phyloP scores from a whole-genome alignment of 2,329 filamentous ascomycete species.

The Fonsecaea erecta region DNA sequence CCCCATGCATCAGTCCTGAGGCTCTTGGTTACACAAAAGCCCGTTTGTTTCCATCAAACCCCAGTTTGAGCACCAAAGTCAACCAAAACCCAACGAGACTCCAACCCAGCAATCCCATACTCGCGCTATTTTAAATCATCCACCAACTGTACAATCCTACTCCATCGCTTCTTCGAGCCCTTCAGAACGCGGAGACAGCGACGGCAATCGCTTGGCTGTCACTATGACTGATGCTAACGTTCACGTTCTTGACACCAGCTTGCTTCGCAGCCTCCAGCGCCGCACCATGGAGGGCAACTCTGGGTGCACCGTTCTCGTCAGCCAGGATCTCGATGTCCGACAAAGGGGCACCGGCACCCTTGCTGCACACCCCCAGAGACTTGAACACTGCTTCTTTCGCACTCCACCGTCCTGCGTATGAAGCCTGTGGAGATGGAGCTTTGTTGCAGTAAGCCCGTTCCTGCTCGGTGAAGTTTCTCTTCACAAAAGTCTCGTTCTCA shows the following conservation, averaged over 20 bases:
- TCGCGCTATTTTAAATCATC: constrained; percentile 2
- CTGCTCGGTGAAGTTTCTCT: constrained; percentile 86
- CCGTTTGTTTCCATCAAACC: background rate
- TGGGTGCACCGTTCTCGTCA: constrained; percentile 79
- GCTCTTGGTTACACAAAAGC: constrained; percentile 14
- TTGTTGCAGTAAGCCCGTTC: constrained; percentile 88
- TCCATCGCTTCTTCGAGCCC: background rate
- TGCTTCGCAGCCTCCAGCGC: constrained; percentile 82
- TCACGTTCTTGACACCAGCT: constrained; percentile 85
- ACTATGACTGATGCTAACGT: constrained; percentile 93
- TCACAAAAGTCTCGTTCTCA: constrained; percentile 88
- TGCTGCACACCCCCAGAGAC: constrained; percentile 82
- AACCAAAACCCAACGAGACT: constrained; percentile 7
- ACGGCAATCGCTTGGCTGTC: constrained; percentile 94
- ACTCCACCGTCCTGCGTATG: constrained; percentile 93
- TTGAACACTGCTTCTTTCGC: constrained; percentile 99
- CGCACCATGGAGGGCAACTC: constrained; percentile 85
- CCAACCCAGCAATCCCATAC: constrained; percentile 5
- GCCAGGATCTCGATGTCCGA: constrained; percentile 93
- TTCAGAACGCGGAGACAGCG: constrained; percentile 78
- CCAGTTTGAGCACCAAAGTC: constrained; percentile 4
- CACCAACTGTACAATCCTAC: constrained; percentile 12
- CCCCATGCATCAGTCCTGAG: background rate
- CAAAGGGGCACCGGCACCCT: constrained; percentile 85
- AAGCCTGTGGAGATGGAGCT: constrained; percentile 79